Evolutionary conservation across 208 protist species (phyloP).

Genomic region (Blechomonas ayalai): DNA sequence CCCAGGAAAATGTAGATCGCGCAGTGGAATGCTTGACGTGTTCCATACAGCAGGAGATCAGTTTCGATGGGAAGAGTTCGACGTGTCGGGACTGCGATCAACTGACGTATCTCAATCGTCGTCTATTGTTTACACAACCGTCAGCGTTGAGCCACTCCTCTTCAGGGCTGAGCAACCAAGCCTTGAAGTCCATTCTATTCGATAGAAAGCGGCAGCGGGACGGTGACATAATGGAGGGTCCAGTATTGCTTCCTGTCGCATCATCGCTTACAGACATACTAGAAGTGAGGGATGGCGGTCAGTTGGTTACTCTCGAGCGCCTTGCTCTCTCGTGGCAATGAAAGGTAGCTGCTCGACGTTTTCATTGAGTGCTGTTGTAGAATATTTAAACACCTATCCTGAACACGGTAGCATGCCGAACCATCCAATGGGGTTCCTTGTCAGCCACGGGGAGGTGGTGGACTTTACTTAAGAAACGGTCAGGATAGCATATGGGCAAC

Average conservation of each 20-base stretch:
- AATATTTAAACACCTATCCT: neutral
- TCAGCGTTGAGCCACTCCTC: constrained; percentile 4
- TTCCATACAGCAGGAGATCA: constrained; percentile 50
- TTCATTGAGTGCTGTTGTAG: neutral
- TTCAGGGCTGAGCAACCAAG: neutral
- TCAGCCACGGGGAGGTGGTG: no score
- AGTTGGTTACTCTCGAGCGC: neutral
- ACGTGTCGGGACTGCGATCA: constrained; percentile 71
- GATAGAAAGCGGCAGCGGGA: constrained; percentile 3
- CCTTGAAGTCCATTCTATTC: neutral
- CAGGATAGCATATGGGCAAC: no score
- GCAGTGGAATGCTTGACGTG: constrained; percentile 24
- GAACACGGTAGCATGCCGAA: no score
- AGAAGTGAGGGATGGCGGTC: neutral
- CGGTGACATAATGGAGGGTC: constrained; percentile 1
- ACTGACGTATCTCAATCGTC: constrained; percentile 52
- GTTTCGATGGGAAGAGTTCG: constrained; percentile 40
- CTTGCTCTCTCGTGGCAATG: constrained; percentile 46
- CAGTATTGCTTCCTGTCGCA: constrained; percentile 7
- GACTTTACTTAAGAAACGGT: no score
- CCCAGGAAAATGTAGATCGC: constrained; percentile 5
- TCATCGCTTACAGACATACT: constrained; percentile 6
- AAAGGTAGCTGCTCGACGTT: constrained; percentile 9
- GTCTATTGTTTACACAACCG: constrained; percentile 29
- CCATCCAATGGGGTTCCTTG: no score